Evolutionary conservation across 305 asterid species (phyloP), one percentile per base, ranked within the genome.

Genomic region (Ilex paraguariensis): DNA sequence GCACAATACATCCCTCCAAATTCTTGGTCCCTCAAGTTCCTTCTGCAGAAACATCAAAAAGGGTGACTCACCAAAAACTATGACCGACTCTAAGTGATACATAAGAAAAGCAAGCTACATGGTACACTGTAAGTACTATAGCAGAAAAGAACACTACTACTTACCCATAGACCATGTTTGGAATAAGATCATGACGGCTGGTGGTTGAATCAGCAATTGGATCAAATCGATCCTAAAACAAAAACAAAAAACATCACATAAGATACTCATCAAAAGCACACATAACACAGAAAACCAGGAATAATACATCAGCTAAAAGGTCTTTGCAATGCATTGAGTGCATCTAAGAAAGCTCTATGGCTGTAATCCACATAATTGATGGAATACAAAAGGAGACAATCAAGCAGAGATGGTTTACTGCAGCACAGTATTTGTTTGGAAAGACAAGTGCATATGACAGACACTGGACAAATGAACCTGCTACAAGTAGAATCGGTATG

Each of bases 121-220:
- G 56, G 39, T 57, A 16, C 49, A 62, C 14, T 10, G 62, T 1
- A 6, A n/a, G 44, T 21, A 58, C 40, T 2, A 9, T 50, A 33
- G 31, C 31, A 49, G 45, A 62, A 16, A 40, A 8, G 6, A 36
- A 36, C 42, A 36, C 16, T 21, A 32, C 14, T 46, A 9, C 74
- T 78, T 82, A 93, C 99, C 99, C 99, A 57, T 78, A 79, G 61
- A 90, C 95, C 96, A 93, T 73, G 57, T 76, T 70, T 0, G 95
- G 91, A 63, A 93, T 90, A 67, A 90, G 88, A 79, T 90, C 97
- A 59, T 72, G 77, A 52, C 78, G 84, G 59, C 84, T 73, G 16
- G 88, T 80, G 67, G 83, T 83, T 40, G 88, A 74, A 75, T 88
- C 95, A 60, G 88, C 84, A 64, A 93, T 90, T 54, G 96, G 95